phyloP scores from a whole-genome alignment of 805 yeast genomes.

The Candida incommunis region DNA sequence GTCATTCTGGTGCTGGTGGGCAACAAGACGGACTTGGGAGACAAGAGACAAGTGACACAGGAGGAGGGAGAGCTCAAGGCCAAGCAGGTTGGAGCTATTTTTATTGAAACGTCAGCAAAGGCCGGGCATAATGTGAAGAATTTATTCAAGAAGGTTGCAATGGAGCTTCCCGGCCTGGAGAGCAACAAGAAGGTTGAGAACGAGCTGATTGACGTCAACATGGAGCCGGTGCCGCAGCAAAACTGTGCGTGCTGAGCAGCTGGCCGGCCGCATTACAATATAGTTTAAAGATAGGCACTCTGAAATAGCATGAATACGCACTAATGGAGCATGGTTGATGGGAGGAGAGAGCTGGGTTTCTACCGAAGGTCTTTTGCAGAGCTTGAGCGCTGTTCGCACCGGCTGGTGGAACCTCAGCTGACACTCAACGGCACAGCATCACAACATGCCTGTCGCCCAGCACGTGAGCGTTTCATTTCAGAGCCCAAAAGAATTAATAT shows the following conservation, averaged over 20 bases:
- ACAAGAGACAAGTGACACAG: slow-evolving; percentile 68
- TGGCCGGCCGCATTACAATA: too few relatives aligned
- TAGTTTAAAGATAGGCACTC: too few relatives aligned
- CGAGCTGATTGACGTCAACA: slow-evolving; percentile 16
- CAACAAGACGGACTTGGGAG: slow-evolving; percentile 74
- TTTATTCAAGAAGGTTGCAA: slow-evolving; percentile 81
- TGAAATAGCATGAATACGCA: too few relatives aligned
- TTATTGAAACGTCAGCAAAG: slow-evolving; percentile 88
- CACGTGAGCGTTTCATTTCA: too few relatives aligned
- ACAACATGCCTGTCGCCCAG: too few relatives aligned
- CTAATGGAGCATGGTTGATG: too few relatives aligned
- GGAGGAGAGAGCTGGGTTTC: too few relatives aligned
- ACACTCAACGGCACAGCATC: too few relatives aligned
- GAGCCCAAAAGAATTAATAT: too few relatives aligned
- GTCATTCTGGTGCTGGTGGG: slow-evolving; percentile 87
- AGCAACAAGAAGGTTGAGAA: slow-evolving; percentile 13
- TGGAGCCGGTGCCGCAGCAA: slow-evolving; percentile 6
- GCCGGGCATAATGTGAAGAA: slow-evolving; percentile 88
- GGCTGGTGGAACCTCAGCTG: too few relatives aligned
- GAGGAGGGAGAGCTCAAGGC: slow-evolving; percentile 79
- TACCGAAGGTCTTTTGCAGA: too few relatives aligned
- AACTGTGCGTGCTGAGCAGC: slow-evolving; percentile 2
- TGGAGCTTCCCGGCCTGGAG: slow-evolving; percentile 75
- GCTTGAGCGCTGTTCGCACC: too few relatives aligned
- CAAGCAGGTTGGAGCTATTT: slow-evolving; percentile 59